Base-by-base conservation (phyloP, 768 basidiomycete genomes). In the Mycena alexandri region DNA sequence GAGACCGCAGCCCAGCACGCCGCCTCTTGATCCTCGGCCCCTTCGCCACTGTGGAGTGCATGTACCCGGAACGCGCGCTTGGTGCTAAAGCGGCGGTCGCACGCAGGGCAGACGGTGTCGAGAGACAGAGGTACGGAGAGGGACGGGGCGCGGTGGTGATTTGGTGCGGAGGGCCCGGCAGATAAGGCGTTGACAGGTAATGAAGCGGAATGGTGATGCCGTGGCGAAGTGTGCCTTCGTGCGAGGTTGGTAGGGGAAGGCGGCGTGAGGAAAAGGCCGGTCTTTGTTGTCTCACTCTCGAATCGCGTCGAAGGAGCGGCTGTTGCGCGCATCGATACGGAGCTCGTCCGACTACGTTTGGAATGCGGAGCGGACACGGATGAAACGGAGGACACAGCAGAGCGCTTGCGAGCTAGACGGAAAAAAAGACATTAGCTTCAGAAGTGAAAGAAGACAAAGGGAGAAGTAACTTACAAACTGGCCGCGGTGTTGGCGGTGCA, bases 1-100 rank as follows among this genome's bases (percentile, higher is more conserved):
- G 65, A 61, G 13, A 71, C 69, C 9, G 69, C 69, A 8, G 69
- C 69, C 19, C 51, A 57, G 47, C 69, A 71, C 19, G 69, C 69
- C 6, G 47, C 53, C 19, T 51, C 17, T 16, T 34, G 51, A 34
- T 56, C 65, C 36, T 25, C 59, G 25, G 48, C 44, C 16, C 7
- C 57, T 3, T 53, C 63, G 14, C 12, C 47, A 17, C 50, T 58
- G 38, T 38, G 64, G 21, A 46, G 21, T 10, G 69, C 69, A 53
- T 71, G 69, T 24, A 61, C 65, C 3, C 69, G 56, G 34, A 64
- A 71, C 19, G 69, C 69, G 17, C 69, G 56, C 14, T 25, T 33
- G 42, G 62, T 67, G 41, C 14, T 50, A 47, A 71, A 71, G 50
- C 46, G 57, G 11, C 61, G 65, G 47, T 71, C 69, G 43, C 69